phyloP scores from a whole-genome alignment of 2,329 filamentous ascomycete genomes.

The Aspergillus floridensis region DNA sequence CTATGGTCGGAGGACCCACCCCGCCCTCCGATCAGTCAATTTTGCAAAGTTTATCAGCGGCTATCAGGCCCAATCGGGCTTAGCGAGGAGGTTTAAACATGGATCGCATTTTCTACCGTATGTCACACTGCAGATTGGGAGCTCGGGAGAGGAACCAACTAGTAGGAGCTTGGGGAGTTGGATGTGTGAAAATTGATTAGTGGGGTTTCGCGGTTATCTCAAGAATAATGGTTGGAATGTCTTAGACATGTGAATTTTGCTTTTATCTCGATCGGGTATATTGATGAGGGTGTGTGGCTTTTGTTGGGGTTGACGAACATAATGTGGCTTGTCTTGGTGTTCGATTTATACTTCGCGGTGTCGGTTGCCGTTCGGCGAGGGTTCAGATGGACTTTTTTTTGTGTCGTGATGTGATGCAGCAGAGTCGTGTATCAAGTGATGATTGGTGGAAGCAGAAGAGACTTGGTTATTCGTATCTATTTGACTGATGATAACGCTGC shows the following conservation, averaged over 20 bases:
- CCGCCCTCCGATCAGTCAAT: constrained; percentile 21
- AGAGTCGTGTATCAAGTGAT: too few relatives aligned
- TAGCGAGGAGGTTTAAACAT: constrained; percentile 14
- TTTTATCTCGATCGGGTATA: too few relatives aligned
- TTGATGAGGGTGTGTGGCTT: too few relatives aligned
- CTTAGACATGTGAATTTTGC: too few relatives aligned
- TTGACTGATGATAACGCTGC: too few relatives aligned
- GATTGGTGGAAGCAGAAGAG: too few relatives aligned
- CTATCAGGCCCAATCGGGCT: constrained; percentile 10
- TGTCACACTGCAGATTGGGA: constrained; percentile 13
- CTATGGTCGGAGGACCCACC: neutral
- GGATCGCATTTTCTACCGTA: constrained; percentile 17
- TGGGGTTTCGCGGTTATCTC: too few relatives aligned
- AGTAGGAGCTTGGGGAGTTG: neutral
- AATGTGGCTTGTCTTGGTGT: neutral
- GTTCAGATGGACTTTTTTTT: neutral
- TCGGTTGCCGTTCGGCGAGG: neutral
- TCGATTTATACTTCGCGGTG: neutral
- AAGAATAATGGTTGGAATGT: too few relatives aligned
- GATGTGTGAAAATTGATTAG: too few relatives aligned
- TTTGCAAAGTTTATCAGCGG: constrained; percentile 21
- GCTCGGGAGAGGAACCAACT: neutral
- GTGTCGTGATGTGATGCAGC: neutral
- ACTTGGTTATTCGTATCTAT: too few relatives aligned
- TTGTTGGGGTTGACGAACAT: neutral